Evolutionary conservation across 2,329 filamentous ascomycete species (phyloP).

Genomic region (Colletotrichum somersetense): DNA sequence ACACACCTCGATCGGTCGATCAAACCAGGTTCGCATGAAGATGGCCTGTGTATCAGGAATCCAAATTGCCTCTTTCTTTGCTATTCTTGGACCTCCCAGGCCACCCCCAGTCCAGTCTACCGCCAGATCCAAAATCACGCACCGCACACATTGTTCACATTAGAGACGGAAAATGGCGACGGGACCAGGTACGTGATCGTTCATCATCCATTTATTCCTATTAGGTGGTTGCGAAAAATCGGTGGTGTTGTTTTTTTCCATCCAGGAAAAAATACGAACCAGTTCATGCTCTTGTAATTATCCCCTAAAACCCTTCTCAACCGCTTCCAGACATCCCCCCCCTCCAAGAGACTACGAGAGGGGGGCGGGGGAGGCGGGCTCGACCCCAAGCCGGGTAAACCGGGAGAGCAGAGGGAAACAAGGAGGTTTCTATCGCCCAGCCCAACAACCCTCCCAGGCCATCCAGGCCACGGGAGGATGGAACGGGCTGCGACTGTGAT

Average conservation of each 20-base stretch:
- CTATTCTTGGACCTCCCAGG: background rate
- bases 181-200: constrained; percentile 17
- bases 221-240: constrained; percentile 45
- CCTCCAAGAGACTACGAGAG: background rate
- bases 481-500: background rate
- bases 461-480: background rate
- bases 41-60: background rate
- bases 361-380: background rate
- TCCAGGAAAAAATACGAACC: constrained; percentile 62
- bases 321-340: background rate
- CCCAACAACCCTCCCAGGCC: background rate
- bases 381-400: background rate
- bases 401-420: background rate
- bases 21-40: background rate
- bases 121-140: background rate
- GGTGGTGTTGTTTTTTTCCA: constrained; percentile 48
- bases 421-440: background rate
- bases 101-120: background rate
- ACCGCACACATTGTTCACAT: background rate
- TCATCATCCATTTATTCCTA: constrained; percentile 45
- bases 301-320: constrained; percentile 32
- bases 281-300: constrained; percentile 55
- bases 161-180: background rate
- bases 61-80: background rate
- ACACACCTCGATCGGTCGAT: constrained; percentile 1